Percentiles rank a stretch among this genome's conserved stretches.
Conservation (phyloP, 129 eudicot genomes). For the Saposhnikovia divaricata region DNA sequence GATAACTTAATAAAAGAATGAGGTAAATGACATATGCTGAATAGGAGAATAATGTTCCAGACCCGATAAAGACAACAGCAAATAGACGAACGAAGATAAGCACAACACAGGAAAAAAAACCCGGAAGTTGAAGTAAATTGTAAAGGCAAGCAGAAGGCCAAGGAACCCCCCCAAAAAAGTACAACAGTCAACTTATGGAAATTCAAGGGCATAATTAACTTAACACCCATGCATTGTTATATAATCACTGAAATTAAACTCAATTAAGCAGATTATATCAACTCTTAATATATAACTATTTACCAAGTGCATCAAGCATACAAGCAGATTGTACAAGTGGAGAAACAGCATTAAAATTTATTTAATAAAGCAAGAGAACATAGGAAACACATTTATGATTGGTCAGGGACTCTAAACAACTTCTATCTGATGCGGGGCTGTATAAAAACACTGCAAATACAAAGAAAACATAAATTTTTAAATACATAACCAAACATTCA, state of each 20-base stretch:
- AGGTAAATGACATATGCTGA: not conserved
- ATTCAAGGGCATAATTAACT: not conserved
- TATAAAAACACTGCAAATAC: not conserved
- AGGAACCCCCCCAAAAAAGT: not conserved
- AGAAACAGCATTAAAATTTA: no score
- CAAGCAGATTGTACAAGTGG: not conserved
- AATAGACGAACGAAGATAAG: not conserved
- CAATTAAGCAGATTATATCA: not conserved
- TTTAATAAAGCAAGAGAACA: no score
- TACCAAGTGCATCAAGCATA: not conserved
- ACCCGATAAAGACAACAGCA: not conserved
- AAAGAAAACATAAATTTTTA: not conserved
- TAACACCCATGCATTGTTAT: not conserved
- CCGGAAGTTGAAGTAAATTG: not conserved
- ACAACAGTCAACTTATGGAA: not conserved
- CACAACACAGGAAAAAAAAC: no score
- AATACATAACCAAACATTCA: no score
- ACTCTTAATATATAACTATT: not conserved
- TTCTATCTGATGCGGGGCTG: not conserved
- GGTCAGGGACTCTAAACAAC: not conserved
- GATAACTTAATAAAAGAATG: constrained; percentile 6
- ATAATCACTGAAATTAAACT: not conserved
- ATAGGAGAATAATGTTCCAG: not conserved
- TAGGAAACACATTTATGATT: not conserved
- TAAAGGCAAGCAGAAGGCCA: not conserved